phyloP scores from a whole-genome alignment of 2,329 filamentous ascomycete species.

The Neonectria faginata region DNA sequence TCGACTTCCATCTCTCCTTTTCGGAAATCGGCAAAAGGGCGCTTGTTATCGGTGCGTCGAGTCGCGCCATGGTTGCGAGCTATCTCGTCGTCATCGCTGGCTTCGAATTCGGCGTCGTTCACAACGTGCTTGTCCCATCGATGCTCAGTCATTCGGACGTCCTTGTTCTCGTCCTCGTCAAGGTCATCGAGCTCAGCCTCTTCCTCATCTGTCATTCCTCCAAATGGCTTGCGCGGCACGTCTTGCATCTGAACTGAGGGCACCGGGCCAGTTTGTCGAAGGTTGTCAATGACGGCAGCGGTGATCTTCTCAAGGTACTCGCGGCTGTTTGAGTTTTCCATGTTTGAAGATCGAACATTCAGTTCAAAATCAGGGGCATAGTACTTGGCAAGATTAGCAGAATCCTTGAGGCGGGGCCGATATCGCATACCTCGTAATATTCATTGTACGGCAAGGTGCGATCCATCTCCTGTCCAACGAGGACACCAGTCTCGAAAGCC shows the following conservation, averaged over 20 bases:
- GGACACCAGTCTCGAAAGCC: conserved; percentile 93
- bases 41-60: conserved; percentile 59
- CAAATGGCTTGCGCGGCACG: conserved; percentile 71
- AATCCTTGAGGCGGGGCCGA: neutral
- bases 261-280: conserved; percentile 85
- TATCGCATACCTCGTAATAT: conserved; percentile 80
- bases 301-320: conserved; percentile 87
- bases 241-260: conserved; percentile 95
- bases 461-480: conserved; percentile 85
- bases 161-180: conserved; percentile 88
- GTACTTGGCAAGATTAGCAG: conserved; percentile 67
- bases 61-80: conserved; percentile 78
- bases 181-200: conserved; percentile 74
- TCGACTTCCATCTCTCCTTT: conserved; percentile 56
- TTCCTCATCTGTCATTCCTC: conserved; percentile 74
- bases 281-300: conserved; percentile 83
- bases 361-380: conserved; percentile 92
- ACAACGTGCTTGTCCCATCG: conserved; percentile 83
- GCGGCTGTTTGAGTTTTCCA: conserved; percentile 89
- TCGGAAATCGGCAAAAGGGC: conserved; percentile 64
- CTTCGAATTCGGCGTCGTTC: conserved; percentile 83
- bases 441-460: conserved; percentile 93
- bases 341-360: conserved; percentile 87
- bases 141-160: conserved; percentile 83
- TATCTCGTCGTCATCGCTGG: conserved; percentile 91